These are phyloP conservation scores for Nakazawaea populi DNA, from an alignment of 805 yeast genomes.

Conservation along the genomic window DNA sequence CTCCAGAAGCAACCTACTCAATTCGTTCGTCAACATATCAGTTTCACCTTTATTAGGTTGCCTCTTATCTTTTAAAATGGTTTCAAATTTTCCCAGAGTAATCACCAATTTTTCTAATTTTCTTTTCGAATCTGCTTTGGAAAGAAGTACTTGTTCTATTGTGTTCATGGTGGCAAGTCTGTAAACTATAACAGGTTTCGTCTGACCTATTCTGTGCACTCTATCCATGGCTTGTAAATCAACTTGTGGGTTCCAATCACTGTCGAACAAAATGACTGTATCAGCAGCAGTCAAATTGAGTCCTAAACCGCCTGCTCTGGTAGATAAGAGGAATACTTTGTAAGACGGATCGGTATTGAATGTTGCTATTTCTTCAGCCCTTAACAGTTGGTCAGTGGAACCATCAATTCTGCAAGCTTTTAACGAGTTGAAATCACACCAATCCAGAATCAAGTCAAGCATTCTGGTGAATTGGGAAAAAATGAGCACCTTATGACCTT, in stretches of 20 bases:
- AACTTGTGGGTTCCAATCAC: slow-evolving; percentile 97
- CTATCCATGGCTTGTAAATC: slow-evolving; percentile 96
- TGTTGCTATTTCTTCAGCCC: slow-evolving; percentile 55
- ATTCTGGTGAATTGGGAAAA: slow-evolving; percentile 83
- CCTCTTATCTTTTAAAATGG: slow-evolving; percentile 22
- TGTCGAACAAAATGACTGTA: slow-evolving; percentile 83
- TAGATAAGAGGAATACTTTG: slow-evolving; percentile 68
- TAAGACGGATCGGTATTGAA: slow-evolving; percentile 36
- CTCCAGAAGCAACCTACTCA: slow-evolving; percentile 33
- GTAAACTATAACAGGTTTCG: slow-evolving; percentile 73
- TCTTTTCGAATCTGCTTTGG: slow-evolving; percentile 76
- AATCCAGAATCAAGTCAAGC: slow-evolving; percentile 78
- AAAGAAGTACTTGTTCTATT: slow-evolving; percentile 75
- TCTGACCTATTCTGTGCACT: slow-evolving; percentile 90
- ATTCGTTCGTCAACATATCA: slow-evolving; percentile 31
- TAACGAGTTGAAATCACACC: slow-evolving; percentile 47
- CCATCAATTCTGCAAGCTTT: slow-evolving; percentile 71
- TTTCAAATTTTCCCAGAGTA: slow-evolving; percentile 54
- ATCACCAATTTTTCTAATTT: slow-evolving; percentile 72
- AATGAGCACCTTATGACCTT: slow-evolving; percentile 63
- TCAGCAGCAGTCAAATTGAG: slow-evolving; percentile 83
- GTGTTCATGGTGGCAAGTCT: slow-evolving; percentile 74
- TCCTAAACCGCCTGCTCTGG: slow-evolving; percentile 95
- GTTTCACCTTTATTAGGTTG: slow-evolving; percentile 5
- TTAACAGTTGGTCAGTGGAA: slow-evolving; percentile 51